Evolutionary conservation across 2,329 filamentous ascomycete species (phyloP).

Genomic region (Xylaria sp.): DNA sequence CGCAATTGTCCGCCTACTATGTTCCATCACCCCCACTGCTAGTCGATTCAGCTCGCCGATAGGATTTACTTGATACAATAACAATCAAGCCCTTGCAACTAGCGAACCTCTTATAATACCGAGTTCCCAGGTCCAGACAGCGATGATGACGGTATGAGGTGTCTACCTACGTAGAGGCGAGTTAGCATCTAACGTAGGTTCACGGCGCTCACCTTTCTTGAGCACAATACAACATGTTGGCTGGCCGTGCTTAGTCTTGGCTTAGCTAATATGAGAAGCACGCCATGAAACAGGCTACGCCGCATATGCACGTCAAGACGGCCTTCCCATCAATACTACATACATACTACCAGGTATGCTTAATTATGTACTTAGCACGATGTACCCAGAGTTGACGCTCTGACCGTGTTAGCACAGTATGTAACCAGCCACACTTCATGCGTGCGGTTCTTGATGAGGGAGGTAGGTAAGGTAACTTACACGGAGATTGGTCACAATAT

Average conservation of each 20-base stretch:
- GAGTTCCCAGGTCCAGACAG: neutral
- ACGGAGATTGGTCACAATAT: neutral
- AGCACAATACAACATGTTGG: neutral
- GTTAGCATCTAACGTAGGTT: neutral
- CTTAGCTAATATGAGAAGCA: constrained; percentile 9
- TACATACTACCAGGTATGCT: neutral
- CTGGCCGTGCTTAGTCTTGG: constrained; percentile 1
- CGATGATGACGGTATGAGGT: neutral
- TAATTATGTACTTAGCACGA: neutral
- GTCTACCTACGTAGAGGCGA: too few species aligned
- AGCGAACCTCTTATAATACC: neutral
- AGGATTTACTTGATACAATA: neutral
- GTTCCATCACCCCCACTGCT: neutral
- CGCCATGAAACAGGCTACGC: constrained; percentile 7
- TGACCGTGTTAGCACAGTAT: constrained; percentile 7
- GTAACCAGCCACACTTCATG: constrained; percentile 8
- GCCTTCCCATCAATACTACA: neutral
- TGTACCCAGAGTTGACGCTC: neutral
- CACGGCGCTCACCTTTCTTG: neutral
- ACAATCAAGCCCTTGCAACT: neutral
- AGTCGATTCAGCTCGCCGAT: neutral
- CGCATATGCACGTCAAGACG: constrained; percentile 14
- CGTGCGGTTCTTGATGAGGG: constrained; percentile 4
- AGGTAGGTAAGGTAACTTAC: neutral
- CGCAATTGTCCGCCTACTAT: neutral